Percentiles rank a stretch among this genome's conserved stretches.
Evolutionary conservation across 805 yeast species (phyloP).

Genomic region (Hemisphaericaspora nanyangensis): DNA sequence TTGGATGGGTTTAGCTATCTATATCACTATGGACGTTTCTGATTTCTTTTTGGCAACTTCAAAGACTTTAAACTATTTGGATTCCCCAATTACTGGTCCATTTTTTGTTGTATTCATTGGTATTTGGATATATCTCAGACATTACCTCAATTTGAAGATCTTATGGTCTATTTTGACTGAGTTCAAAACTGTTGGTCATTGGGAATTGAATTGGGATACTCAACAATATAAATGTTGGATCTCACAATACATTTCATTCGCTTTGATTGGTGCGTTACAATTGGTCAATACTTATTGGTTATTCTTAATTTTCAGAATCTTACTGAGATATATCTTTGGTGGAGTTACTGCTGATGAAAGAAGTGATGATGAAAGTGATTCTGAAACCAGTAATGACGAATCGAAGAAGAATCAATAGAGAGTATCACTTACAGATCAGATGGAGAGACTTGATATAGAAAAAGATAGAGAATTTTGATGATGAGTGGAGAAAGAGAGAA

Average conservation of each 20-base stretch:
- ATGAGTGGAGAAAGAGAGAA: no score
- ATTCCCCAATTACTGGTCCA: slow-evolving; percentile 58
- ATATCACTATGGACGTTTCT: slow-evolving; percentile 93
- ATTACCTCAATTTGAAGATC: slow-evolving; percentile 74
- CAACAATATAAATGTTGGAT: slow-evolving; percentile 97
- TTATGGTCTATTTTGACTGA: slow-evolving; percentile 84
- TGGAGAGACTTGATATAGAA: no score
- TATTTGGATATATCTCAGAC: slow-evolving; percentile 88
- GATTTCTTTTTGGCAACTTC: slow-evolving; percentile 85
- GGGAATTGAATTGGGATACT: slow-evolving; percentile 73
- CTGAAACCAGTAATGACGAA: slow-evolving; percentile 16
- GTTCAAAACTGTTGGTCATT: slow-evolving; percentile 81
- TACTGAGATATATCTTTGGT: slow-evolving; percentile 54
- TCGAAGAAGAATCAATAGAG: slow-evolving; percentile 12
- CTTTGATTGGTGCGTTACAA: slow-evolving; percentile 74
- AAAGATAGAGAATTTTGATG: no score
- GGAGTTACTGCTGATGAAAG: slow-evolving; percentile 75
- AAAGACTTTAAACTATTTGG: slow-evolving; percentile 82
- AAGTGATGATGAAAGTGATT: slow-evolving; percentile 77
- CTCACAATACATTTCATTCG: slow-evolving; percentile 85
- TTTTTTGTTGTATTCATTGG: slow-evolving; percentile 64
- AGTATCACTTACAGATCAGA: no score
- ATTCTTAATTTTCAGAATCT: slow-evolving; percentile 72
- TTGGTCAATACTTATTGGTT: slow-evolving; percentile 88
- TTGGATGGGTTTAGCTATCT: slow-evolving; percentile 89